A percentile compares a stretch with the other conserved stretches of the same genome.
Conservation (phyloP, 2,329 filamentous ascomycete genomes). For the Colletotrichum sp. region DNA sequence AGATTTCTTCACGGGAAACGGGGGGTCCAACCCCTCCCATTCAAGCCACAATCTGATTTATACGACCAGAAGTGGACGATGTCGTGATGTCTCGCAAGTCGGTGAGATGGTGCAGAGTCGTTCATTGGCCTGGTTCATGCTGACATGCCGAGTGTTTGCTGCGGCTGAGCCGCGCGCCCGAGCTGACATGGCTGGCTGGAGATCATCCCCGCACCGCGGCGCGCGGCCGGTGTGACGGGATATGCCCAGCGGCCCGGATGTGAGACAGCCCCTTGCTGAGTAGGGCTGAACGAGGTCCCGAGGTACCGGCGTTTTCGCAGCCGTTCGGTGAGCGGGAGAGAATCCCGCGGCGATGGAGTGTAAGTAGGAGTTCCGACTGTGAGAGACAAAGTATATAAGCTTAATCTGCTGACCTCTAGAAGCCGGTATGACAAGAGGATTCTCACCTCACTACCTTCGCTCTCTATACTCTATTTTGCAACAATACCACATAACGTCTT, state of each 20-base stretch:
- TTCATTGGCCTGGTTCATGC: not conserved
- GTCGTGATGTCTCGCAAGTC: not conserved
- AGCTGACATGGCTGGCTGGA: conserved; percentile 1
- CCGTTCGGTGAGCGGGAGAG: not conserved
- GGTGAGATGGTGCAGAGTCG: not conserved
- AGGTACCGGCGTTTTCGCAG: not conserved
- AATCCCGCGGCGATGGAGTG: not conserved
- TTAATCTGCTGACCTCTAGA: not conserved
- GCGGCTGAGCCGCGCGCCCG: not conserved
- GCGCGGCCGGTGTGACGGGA: not conserved
- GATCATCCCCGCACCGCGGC: not conserved
- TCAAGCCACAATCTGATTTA: not conserved
- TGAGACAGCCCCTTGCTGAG: not conserved
- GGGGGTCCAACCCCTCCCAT: not conserved
- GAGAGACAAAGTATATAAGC: not conserved
- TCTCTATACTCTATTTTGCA: not conserved
- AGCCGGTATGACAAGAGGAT: not conserved
- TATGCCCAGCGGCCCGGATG: not conserved
- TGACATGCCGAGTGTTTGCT: not conserved
- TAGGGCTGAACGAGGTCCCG: not conserved
- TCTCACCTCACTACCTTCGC: not conserved
- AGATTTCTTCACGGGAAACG: not conserved
- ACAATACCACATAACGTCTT: not conserved
- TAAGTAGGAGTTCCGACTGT: not conserved
- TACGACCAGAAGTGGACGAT: not conserved